Evolutionary conservation across 129 eudicot genomes (phyloP).

Genomic region (Chrysanthemum lavandulifolium): DNA sequence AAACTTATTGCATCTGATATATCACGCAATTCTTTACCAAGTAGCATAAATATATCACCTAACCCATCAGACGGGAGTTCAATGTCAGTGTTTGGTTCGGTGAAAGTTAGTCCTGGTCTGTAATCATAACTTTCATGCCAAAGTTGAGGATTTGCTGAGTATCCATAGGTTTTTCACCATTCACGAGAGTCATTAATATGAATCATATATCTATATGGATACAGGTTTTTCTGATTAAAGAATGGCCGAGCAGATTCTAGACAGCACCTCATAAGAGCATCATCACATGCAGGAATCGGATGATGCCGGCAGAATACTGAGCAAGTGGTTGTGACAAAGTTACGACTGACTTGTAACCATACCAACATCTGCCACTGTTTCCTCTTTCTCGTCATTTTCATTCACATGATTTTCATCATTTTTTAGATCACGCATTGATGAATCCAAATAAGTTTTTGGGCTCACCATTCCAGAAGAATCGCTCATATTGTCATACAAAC

Average conservation of each 20-base stretch:
- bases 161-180: slow-evolving; percentile 98
- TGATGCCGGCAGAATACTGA: slow-evolving; percentile 92
- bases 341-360: slow-evolving; percentile 44
- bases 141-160: slow-evolving; percentile 67
- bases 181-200: slow-evolving; percentile 72
- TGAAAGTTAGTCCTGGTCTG: slow-evolving; percentile 73
- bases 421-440: too few relatives aligned
- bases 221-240: slow-evolving; percentile 73
- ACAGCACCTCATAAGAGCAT: slow-evolving; percentile 77
- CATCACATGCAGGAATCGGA: slow-evolving; percentile 63
- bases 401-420: too few relatives aligned
- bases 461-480: too few relatives aligned
- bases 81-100: slow-evolving; percentile 49
- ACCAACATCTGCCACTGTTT: too few relatives aligned
- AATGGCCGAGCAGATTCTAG: slow-evolving; percentile 82
- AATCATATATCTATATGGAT: slow-evolving; percentile 66
- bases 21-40: slow-evolving; percentile 81
- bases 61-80: slow-evolving; percentile 91
- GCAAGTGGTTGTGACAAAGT: slow-evolving; percentile 87
- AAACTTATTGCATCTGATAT: slow-evolving; percentile 78
- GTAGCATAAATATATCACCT: slow-evolving; percentile 57
- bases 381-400: too few relatives aligned
- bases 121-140: slow-evolving; percentile 92
- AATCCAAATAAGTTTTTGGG: too few relatives aligned
- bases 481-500: too few relatives aligned